Base-by-base conservation (phyloP, 306 rosid species). In the Adenanthera pavonina region DNA sequence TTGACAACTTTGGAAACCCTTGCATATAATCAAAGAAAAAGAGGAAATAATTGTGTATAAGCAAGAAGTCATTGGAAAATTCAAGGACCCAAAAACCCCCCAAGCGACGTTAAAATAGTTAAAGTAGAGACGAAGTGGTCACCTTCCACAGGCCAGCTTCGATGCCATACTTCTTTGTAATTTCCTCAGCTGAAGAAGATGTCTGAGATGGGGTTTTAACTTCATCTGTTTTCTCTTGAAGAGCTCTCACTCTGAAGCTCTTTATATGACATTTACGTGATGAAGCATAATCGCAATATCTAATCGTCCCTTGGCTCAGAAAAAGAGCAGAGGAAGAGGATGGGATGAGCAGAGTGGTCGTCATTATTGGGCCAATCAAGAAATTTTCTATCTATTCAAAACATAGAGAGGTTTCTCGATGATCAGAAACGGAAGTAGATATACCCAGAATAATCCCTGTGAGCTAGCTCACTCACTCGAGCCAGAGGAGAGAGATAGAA, bases 61-160 rank as follows among this genome's bases (percentile, higher is more conserved):
- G 66, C 17, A 82, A 1, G 49, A 61, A 86, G 56, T 43, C 67
- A 65, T 46, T 10, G 43, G 70, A 66, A 69, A 62, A 12, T 77
- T 40, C 15, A 16, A 35, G 30, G 25, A 60, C 67, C 38, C 40
- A 72, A 25, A 52, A 36, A 74, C n/a, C 6, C 66, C 56, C 0
- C 41, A 65, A 76, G 4, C 9, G 19, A 69, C 78, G 33, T 34
- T 36, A 83, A 84, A 52, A 49, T 0, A 61, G 14, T 33, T 17
- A 1, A 34, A 62, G 40, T 1, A 74, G 43, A 64, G 84, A 80
- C 74, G 60, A 72, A 82, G 76, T 33, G 79, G 77, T 84, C 74
- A 95, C 98, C 97, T 92, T 90, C 98, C 97, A 95, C 9, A 95
- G 92, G 75, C 94, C 98, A 86, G 92, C 97, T 85, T 95, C 97